These are phyloP conservation scores for Pyrus hybrid DNA, from an alignment of 331 rosid species.

Conservation along the genomic window DNA sequence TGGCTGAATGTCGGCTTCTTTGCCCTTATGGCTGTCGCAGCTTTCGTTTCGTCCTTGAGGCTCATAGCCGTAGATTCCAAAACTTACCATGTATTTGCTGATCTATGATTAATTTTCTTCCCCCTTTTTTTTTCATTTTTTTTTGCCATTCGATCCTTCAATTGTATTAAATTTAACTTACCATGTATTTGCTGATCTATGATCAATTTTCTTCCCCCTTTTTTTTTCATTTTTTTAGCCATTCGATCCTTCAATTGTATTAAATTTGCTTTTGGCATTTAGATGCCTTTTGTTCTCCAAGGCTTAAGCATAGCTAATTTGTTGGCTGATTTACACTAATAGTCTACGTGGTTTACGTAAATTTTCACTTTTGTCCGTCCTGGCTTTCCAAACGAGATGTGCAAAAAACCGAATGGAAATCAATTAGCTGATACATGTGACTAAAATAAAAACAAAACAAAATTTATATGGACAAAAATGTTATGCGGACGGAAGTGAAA, in stretches of 20 bases:
- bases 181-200: no score
- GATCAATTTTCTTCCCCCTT: no score
- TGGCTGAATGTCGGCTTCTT: conserved; percentile 84
- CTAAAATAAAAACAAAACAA: no score
- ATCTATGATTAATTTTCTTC: conserved; percentile 34
- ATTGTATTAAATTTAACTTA: no score
- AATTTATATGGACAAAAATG: not conserved
- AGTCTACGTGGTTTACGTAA: no score
- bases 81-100: conserved; percentile 71
- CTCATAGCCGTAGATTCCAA: conserved; percentile 79
- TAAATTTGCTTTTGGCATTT: not conserved
- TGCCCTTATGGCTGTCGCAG: conserved; percentile 59
- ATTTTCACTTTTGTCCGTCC: no score
- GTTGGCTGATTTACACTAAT: no score
- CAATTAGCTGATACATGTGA: not conserved
- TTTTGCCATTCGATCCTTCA: not conserved
- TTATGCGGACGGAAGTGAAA: not conserved
- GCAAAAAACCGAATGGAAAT: not conserved
- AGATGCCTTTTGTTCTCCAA: not conserved
- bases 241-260: not conserved
- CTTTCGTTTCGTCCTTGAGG: conserved; percentile 68
- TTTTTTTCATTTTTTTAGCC: not conserved
- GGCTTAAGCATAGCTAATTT: not conserved
- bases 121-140: not conserved
- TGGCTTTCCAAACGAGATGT: no score